Evolutionary conservation across 495 filamentous ascomycete genomes (phyloP).

Genomic region (Penicillium alfredii): DNA sequence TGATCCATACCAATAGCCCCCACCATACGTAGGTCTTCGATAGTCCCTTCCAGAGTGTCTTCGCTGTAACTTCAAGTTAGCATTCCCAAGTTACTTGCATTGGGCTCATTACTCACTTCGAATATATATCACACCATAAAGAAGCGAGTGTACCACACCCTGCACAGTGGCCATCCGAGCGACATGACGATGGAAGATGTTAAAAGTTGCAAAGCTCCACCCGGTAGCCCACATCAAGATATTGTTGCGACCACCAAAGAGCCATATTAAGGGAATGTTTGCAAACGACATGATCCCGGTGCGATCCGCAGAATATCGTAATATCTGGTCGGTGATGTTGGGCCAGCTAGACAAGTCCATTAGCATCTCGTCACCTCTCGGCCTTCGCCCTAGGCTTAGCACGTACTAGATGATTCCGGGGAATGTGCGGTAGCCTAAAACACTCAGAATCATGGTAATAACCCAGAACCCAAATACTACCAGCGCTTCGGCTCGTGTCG

Average conservation of each 20-base stretch:
- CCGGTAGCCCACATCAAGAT: conserved; percentile 50
- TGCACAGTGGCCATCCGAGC: conserved; percentile 49
- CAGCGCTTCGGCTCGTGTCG: conserved; percentile 36
- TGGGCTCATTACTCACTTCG: conserved; percentile 18
- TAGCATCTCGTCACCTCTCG: conserved; percentile 2
- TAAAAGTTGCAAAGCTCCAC: conserved; percentile 50
- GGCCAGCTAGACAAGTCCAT: conserved; percentile 28
- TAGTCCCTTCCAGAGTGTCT: conserved; percentile 26
- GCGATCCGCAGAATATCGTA: conserved; percentile 45
- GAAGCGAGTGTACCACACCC: conserved; percentile 39
- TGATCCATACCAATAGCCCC: conserved; percentile 29
- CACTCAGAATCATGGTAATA: conserved; percentile 32
- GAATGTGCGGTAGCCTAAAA: conserved; percentile 32
- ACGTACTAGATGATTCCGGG: conserved; percentile 37
- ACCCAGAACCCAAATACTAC: conserved; percentile 36
- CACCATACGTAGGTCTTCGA: conserved; percentile 32
- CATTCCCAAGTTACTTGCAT: too few species aligned
- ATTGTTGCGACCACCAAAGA: conserved; percentile 52
- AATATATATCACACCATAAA: conserved; percentile 30
- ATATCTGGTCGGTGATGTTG: conserved; percentile 23
- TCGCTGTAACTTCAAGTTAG: conserved; percentile 15
- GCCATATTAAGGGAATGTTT: conserved; percentile 46
- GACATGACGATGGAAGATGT: conserved; percentile 52
- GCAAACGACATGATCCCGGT: conserved; percentile 47
- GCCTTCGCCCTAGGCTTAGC: background rate